Evolutionary conservation across 2,329 filamentous ascomycete genomes (phyloP).

Genomic region (Albophoma yamanashiensis): DNA sequence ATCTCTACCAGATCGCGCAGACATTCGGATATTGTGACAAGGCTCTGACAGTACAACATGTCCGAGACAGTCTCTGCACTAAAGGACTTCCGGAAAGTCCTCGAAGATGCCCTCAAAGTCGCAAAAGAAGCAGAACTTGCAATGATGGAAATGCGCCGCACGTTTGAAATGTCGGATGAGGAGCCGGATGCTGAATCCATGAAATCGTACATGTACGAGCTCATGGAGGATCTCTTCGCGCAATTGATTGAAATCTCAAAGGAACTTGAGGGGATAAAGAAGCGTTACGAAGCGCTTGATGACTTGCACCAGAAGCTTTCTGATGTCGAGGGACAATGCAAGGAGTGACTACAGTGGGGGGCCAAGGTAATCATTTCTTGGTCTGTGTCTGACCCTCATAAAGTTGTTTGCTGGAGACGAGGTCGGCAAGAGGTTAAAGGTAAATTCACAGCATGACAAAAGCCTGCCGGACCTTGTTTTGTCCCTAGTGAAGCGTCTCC

Average conservation of each 20-base stretch:
- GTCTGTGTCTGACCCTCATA: background rate
- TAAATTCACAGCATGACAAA: background rate
- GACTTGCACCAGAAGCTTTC: background rate
- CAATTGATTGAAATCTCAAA: background rate
- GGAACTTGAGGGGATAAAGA: background rate
- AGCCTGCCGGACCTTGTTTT: background rate
- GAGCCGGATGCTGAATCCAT: background rate
- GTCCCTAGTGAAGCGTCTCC: background rate
- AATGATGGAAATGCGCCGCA: background rate
- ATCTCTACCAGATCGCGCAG: no score
- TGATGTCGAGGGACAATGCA: background rate
- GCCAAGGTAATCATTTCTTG: background rate
- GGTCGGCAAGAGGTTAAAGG: no score
- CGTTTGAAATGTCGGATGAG: background rate
- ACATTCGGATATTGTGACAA: no score
- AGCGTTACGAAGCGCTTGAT: background rate
- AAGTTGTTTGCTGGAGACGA: background rate
- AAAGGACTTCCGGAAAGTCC: no score
- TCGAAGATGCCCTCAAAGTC: no score
- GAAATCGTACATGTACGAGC: background rate
- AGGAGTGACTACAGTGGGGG: background rate
- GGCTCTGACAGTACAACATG: no score
- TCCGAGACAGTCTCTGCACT: no score
- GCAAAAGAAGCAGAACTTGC: no score
- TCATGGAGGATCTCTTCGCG: background rate